A percentile compares a stretch with the other conserved stretches of the same genome.
Conservation (phyloP, 305 asterid species). For the Coffea humblotiana region DNA sequence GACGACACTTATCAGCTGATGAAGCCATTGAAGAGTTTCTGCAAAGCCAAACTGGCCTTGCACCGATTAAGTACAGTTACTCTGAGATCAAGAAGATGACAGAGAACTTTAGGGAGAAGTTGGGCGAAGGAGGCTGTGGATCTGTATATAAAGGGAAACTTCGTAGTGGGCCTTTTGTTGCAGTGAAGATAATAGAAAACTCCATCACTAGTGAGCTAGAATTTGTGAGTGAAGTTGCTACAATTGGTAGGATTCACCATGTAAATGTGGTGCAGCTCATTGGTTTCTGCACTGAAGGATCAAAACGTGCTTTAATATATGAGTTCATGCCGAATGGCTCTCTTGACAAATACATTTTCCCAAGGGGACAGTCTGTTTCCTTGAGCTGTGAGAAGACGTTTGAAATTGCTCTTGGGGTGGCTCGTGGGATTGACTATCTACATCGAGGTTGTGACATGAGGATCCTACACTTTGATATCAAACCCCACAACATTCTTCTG, state of each 20-base stretch:
- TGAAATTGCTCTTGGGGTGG: conserved; percentile 5
- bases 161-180: conserved; percentile 13
- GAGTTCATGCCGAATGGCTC: conserved; percentile 16
- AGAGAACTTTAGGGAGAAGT: conserved; percentile 29
- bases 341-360: not conserved
- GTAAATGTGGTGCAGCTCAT: conserved; percentile 13
- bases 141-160: conserved; percentile 21
- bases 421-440: conserved; percentile 13
- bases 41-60: conserved; percentile 22
- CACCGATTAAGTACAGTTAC: conserved; percentile 38
- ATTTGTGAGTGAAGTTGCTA: conserved; percentile 11
- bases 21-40: conserved; percentile 39
- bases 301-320: conserved; percentile 5
- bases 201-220: conserved; percentile 1
- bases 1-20: conserved; percentile 25
- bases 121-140: conserved; percentile 45
- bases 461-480: conserved; percentile 10
- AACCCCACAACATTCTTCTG: not conserved
- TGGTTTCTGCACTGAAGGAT: conserved; percentile 6
- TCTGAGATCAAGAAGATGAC: conserved; percentile 45
- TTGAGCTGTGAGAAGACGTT: conserved; percentile 7
- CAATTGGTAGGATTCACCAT: conserved; percentile 15
- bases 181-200: conserved; percentile 14
- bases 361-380: conserved; percentile 13
- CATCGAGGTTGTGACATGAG: not conserved